Base-by-base conservation (phyloP, 441 rosid genomes). In the Populus hybrid region DNA sequence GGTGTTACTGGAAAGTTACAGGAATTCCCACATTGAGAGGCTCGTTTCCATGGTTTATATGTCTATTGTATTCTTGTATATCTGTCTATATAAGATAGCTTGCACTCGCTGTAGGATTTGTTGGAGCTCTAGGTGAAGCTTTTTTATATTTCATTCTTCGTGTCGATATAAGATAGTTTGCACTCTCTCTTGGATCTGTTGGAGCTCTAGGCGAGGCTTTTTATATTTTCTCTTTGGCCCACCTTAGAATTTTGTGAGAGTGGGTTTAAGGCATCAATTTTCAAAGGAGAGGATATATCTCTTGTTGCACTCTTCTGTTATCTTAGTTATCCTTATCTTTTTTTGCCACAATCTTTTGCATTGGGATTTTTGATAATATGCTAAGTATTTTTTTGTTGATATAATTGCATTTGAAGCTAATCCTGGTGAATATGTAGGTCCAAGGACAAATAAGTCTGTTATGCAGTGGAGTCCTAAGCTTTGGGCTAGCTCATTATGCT, bases 391-490 rank as follows among this genome's bases (percentile, higher is more conserved):
- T 7, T n/a, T 34, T 53, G 7, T 71, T 9, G n/a, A 69, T 64
- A 26, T 76, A 32, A 61, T 59, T 68, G 61, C 38, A 50, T 26
- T 74, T 40, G 71, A 11, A 73, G 63, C 72, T 74, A 67, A 79
- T 76, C 59, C 16, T 79, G 53, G 40, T 76, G 65, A 77, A 32
- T 79, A 3, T 85, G 63, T 81, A 97, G 99, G 98, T 97, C 76
- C 97, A 90, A 82, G 99, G 99, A 78, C 98, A 94, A 81, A 90
- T 97, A 79, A 96, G 94, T 79, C 83, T 95, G 75, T 81, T 92
- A 75, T 82, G 90, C 70, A 84, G 88, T 75, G 97, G 97, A 83
- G 85, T 89, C 67, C 84, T 95, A 91, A 95, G 99, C 86, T 97
- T 97, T 78, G 99, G 98, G 78, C 86, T 95, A 69, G 82, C 93